Conservation (phyloP, 306 rosid species). For the Vigna hirtella region DNA sequence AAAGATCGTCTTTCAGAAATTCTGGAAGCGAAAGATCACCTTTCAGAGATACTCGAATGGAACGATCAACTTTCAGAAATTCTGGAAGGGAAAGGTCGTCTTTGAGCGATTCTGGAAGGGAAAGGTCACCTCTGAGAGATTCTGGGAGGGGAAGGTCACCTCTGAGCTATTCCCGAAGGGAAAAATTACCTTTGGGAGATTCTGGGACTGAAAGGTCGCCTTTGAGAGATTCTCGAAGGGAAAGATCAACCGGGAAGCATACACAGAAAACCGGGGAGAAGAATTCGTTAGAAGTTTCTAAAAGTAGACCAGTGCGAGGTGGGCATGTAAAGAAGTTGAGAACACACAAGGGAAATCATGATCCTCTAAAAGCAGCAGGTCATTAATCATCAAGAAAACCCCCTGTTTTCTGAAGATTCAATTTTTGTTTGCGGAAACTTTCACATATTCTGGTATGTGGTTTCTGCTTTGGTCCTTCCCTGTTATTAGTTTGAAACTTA, state of each 20-base stretch:
- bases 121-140: conserved; percentile 27
- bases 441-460: conserved; percentile 40
- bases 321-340: conserved; percentile 25
- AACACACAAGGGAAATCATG: conserved; percentile 38
- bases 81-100: not conserved
- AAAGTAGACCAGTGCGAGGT: conserved; percentile 35
- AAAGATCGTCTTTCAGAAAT: conserved; percentile 32
- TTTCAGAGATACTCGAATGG: not conserved
- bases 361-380: conserved; percentile 39
- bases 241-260: conserved; percentile 37
- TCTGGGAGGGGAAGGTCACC: conserved; percentile 29
- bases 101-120: not conserved
- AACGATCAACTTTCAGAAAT: not conserved
- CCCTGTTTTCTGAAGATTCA: conserved; percentile 34
- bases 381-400: conserved; percentile 42
- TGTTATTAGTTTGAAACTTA: conserved; percentile 30
- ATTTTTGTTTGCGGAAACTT: conserved; percentile 29
- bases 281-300: conserved; percentile 22
- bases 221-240: conserved; percentile 33
- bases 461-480: conserved; percentile 34
- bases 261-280: conserved; percentile 26
- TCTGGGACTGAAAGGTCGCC: conserved; percentile 18
- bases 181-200: conserved; percentile 35
- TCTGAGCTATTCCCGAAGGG: conserved; percentile 40
- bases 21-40: conserved; percentile 38